These are phyloP conservation scores for Strombidium stylifer DNA, from an alignment of 73 alveolate genomes.

Conservation along the genomic window DNA sequence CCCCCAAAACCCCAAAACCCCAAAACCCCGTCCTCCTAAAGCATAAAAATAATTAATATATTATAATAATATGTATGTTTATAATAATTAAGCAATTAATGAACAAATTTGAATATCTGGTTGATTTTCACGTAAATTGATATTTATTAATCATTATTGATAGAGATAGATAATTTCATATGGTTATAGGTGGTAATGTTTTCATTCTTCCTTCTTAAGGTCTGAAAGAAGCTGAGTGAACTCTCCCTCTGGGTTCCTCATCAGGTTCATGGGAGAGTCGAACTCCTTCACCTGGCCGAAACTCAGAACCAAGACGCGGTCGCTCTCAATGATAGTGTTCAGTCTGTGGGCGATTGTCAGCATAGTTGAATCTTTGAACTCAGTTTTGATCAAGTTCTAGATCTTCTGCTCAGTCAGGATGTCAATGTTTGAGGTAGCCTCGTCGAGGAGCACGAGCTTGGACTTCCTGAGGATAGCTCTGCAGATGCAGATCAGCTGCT, in stretches of 20 bases:
- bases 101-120: too few relatives aligned
- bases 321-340: slow-evolving; percentile 77
- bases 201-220: slow-evolving; percentile 25
- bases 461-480: slow-evolving; percentile 82
- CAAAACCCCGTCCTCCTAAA: too few relatives aligned
- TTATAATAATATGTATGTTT: too few relatives aligned
- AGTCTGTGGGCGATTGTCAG: slow-evolving; percentile 92
- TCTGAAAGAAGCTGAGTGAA: slow-evolving; percentile 26
- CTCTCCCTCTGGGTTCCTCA: slow-evolving; percentile 43
- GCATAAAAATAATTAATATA: too few relatives aligned
- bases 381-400: slow-evolving; percentile 73
- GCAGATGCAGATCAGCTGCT: slow-evolving; percentile 88
- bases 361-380: slow-evolving; percentile 77
- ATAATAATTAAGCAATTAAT: too few relatives aligned
- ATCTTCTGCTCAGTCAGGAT: slow-evolving; percentile 84
- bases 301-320: slow-evolving; percentile 66
- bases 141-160: too few relatives aligned
- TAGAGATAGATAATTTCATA: too few relatives aligned
- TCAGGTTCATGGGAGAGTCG: slow-evolving; percentile 70
- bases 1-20: too few relatives aligned
- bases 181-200: background rate
- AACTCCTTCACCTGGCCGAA: slow-evolving; percentile 72
- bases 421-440: slow-evolving; percentile 95
- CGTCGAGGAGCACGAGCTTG: slow-evolving; percentile 90
- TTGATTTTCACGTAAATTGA: too few relatives aligned